Evolutionary conservation across 2,329 filamentous ascomycete species (phyloP).

Genomic region (Myriosclerotinia scirpicola): DNA sequence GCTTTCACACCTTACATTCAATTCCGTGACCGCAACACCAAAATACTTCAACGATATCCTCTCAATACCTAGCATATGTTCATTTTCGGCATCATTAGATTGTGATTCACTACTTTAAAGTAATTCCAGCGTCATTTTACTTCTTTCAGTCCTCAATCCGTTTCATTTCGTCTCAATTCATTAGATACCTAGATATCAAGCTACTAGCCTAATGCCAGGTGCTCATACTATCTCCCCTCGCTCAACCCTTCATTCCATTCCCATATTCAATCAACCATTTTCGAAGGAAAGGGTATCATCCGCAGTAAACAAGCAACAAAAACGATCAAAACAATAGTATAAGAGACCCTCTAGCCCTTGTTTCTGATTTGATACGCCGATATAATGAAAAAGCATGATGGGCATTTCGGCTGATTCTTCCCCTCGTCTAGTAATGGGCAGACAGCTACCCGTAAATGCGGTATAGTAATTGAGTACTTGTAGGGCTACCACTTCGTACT

Average conservation of each 20-base stretch:
- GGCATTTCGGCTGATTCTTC: too few relatives aligned
- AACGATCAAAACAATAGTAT: too few relatives aligned
- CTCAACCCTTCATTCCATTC: neutral
- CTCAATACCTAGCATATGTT: neutral
- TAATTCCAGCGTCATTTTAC: neutral
- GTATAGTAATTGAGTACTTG: neutral
- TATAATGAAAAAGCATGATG: too few relatives aligned
- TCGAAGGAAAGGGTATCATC: neutral
- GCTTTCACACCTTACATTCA: neutral
- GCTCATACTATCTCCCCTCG: neutral
- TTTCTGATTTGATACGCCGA: too few relatives aligned
- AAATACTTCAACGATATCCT: neutral
- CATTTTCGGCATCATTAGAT: neutral
- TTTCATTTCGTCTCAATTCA: neutral
- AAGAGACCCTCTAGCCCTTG: too few relatives aligned
- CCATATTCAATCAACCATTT: neutral
- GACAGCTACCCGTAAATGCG: too few relatives aligned
- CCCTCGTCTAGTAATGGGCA: too few relatives aligned
- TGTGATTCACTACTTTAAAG: neutral
- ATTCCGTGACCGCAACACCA: neutral
- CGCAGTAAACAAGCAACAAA: neutral
- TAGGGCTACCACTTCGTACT: neutral
- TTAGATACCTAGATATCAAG: neutral
- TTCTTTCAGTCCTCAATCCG: neutral
- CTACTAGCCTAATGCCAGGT: neutral